These are phyloP conservation scores for Lipomyces yamadae DNA, from an alignment of 805 yeast genomes.

Conservation along the genomic window DNA sequence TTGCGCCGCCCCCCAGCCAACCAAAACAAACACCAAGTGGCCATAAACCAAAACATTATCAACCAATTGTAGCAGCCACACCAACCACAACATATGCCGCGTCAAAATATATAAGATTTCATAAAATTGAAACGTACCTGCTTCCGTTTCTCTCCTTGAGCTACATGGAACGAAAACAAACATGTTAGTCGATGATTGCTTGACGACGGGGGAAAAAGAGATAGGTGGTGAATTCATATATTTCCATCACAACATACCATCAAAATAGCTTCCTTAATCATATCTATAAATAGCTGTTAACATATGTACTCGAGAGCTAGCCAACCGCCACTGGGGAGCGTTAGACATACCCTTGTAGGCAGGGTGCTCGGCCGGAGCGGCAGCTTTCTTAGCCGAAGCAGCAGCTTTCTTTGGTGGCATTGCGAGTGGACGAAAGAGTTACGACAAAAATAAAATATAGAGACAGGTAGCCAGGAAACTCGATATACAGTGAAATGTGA, in stretches of 20 bases:
- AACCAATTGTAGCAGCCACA: constrained; percentile 7
- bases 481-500: background rate
- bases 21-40: background rate
- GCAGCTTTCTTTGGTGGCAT: constrained; percentile 40
- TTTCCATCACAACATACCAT: constrained; percentile 24
- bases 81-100: constrained; percentile 1
- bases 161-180: constrained; percentile 44
- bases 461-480: background rate
- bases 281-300: constrained; percentile 48
- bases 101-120: no score
- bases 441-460: constrained; percentile 3
- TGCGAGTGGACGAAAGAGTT: constrained; percentile 5
- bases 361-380: constrained; percentile 42
- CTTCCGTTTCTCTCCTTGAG: constrained; percentile 78
- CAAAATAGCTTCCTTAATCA: constrained; percentile 68
- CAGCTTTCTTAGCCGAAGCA: constrained; percentile 40
- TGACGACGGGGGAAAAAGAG: background rate
- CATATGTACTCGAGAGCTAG: constrained; percentile 28
- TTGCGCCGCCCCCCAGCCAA: no score
- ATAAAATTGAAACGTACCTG: constrained; percentile 27
- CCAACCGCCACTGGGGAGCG: background rate
- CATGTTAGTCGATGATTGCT: background rate
- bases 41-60: constrained; percentile 10
- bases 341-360: constrained; percentile 48
- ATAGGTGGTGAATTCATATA: background rate